Percentiles rank a stretch among this genome's conserved stretches.
Conservation (phyloP, 306 rosid genomes). For the Hippophae rhamnoides region DNA sequence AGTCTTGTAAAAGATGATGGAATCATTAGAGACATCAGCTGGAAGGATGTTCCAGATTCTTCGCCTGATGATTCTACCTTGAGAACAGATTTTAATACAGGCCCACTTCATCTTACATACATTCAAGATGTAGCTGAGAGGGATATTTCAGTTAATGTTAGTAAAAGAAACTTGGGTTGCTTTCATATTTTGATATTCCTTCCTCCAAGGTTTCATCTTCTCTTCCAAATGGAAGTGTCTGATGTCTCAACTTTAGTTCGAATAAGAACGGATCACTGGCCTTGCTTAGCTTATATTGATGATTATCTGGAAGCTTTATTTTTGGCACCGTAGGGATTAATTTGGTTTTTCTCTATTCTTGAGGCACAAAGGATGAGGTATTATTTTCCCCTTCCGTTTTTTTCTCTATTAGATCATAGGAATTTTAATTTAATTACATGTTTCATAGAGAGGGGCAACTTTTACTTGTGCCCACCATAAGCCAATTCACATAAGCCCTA, state of each 20-base stretch:
- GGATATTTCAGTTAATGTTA: conserved; percentile 24
- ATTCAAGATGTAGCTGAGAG: conserved; percentile 38
- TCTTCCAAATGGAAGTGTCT: conserved; percentile 86
- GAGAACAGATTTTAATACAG: conserved; percentile 28
- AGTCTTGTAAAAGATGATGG: conserved; percentile 53
- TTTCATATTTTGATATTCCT: conserved; percentile 73
- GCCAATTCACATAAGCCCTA: conserved; percentile 9
- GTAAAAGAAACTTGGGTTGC: conserved; percentile 58
- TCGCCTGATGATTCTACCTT: conserved; percentile 27
- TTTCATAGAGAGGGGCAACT: conserved; percentile 17
- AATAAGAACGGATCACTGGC: conserved; percentile 95
- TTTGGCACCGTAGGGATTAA: conserved; percentile 35
- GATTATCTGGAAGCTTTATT: conserved; percentile 91
- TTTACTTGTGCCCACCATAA: conserved; percentile 18
- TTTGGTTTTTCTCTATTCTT: not conserved
- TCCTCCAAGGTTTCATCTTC: conserved; percentile 95
- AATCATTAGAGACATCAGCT: conserved; percentile 54
- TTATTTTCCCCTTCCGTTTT: not conserved
- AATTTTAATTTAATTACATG: conserved; percentile 8
- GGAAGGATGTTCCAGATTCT: conserved; percentile 45
- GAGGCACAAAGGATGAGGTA: not conserved
- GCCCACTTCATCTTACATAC: conserved; percentile 74
- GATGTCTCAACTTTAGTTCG: conserved; percentile 81
- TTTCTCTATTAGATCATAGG: conserved; percentile 5
- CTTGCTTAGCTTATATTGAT: conserved; percentile 91